A percentile compares a stretch with the other conserved stretches of the same genome.
Evolutionary conservation across 371 early-diverging fungal species (phyloP).

Genomic region (Nematocida homosporus): DNA sequence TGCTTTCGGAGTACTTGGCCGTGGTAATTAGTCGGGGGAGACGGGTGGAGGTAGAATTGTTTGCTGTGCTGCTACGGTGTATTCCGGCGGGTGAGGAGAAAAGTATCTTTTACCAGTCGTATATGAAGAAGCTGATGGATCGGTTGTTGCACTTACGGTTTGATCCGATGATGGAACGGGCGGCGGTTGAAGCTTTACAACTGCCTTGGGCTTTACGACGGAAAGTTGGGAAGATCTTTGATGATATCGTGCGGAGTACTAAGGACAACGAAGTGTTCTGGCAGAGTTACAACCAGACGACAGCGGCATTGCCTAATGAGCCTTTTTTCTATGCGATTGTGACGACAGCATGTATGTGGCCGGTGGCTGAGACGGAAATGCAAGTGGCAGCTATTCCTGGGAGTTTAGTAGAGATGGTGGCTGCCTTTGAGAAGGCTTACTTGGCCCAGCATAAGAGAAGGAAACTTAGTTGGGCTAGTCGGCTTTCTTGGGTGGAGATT

Average conservation of each 20-base stretch:
- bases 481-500: conserved; percentile 28
- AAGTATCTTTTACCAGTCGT: conserved; percentile 24
- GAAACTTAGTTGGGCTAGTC: conserved; percentile 16
- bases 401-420: not conserved
- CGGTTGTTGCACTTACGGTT: conserved; percentile 17
- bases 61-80: conserved; percentile 2
- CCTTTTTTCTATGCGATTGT: conserved; percentile 26
- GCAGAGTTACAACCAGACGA: not conserved
- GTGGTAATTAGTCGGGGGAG: conserved; percentile 2
- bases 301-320: not conserved
- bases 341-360: conserved; percentile 50
- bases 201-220: conserved; percentile 31
- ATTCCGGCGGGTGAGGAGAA: conserved; percentile 31
- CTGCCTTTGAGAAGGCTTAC: conserved; percentile 22
- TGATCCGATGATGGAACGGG: not conserved
- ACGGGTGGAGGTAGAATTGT: not conserved
- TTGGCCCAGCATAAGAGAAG: conserved; percentile 10
- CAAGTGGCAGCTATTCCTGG: not conserved
- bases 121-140: conserved; percentile 15
- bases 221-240: conserved; percentile 42
- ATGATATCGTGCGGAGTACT: conserved; percentile 33
- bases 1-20: conserved; percentile 41
- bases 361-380: conserved; percentile 30
- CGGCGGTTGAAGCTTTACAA: not conserved
- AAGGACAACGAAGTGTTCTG: conserved; percentile 29